Conservation (phyloP, 345 rosid genomes). For the Citrus glauca region DNA sequence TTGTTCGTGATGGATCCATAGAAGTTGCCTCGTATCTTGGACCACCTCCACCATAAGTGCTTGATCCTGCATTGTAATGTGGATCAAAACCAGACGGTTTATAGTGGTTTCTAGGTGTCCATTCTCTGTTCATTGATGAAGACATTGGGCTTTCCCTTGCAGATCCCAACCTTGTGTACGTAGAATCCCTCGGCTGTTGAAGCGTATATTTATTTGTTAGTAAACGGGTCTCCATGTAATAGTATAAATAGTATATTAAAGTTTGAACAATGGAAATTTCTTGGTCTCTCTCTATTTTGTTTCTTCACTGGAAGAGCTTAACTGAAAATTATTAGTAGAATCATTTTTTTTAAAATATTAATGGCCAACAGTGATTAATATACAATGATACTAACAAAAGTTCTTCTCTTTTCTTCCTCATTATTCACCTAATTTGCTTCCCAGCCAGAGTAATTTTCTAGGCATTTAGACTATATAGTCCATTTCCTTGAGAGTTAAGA, state of each 20-base stretch:
- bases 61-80: slow-evolving; percentile 45
- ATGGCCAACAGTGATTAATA: background rate
- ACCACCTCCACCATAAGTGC: slow-evolving; percentile 44
- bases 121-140: slow-evolving; percentile 40
- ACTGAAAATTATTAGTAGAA: background rate
- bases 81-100: slow-evolving; percentile 41
- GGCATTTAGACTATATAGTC: background rate
- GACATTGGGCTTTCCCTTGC: slow-evolving; percentile 71
- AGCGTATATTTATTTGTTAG: background rate
- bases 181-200: slow-evolving; percentile 66
- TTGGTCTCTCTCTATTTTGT: no score
- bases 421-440: background rate
- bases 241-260: background rate
- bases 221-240: background rate
- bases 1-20: slow-evolving; percentile 67
- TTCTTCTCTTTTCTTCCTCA: background rate
- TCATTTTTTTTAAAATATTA: background rate
- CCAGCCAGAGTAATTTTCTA: background rate
- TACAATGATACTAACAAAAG: background rate
- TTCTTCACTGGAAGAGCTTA: background rate
- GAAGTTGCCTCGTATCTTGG: slow-evolving; percentile 42
- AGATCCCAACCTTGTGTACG: slow-evolving; percentile 69
- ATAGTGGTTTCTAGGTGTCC: slow-evolving; percentile 74
- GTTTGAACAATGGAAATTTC: background rate
- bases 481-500: background rate